Base-by-base conservation (phyloP, 768 basidiomycete species). In the Suillus alpinus region DNA sequence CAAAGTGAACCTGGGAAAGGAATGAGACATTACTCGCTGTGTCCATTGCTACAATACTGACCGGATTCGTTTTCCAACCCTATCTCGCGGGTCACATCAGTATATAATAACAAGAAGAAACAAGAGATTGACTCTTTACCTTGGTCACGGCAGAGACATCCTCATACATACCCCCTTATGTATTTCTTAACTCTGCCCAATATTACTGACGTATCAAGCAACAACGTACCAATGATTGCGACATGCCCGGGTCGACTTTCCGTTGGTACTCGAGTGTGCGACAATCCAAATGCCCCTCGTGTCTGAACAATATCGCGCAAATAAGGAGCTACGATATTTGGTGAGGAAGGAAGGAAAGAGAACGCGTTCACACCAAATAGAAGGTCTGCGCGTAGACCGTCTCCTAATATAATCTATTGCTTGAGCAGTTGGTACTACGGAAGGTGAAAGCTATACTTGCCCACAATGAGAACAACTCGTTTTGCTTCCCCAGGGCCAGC, bases 171-270 rank as follows among this genome's bases (percentile, higher is more conserved):
- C 92, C 92, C 36, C 85, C 85, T 87, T 57, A 47, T n/a, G n/a
- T 34, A 26, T 51, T n/a, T 13, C 26, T 9, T 18, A 64, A 29
- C 37, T 65, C 51, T 62, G 53, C n/a, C 58, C 4, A 26, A 62
- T 58, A 50, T 13, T 23, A 5, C n/a, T 47, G 14, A 36, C 2
- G 49, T 18, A 32, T 50, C 18, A 20, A 44, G 7, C 40, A 43
- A 56, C 3, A 52, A 65, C 75, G 13, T 63, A 85, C 89, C 93
- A 62, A 94, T 93, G 57, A 95, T 83, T 23, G 93, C 92, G 29
- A 95, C 92, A 70, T 94, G 93, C 9, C 93, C 93, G 1, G 93
- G 92, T 26, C 93, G 76, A 70, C 89, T 92, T 67, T 95, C 93
- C 6, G 93, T 95, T 23, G 93, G 93, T 3, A 94, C 92, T 32